Percentiles rank a stretch among this genome's conserved stretches.
Evolutionary conservation across 2,329 filamentous ascomycete species (phyloP).

Genomic region (Endocalyx cinctus): DNA sequence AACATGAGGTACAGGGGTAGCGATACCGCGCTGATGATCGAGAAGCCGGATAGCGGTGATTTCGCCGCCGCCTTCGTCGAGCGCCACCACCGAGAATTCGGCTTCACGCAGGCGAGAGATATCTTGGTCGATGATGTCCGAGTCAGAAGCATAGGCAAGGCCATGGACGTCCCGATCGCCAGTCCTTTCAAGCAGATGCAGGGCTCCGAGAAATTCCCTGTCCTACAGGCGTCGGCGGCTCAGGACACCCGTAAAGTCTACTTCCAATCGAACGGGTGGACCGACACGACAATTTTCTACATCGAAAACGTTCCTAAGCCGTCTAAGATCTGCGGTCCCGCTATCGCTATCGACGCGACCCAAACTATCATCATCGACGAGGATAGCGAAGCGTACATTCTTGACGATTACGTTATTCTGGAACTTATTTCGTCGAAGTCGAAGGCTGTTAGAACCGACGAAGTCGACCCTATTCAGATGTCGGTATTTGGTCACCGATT

Average conservation of each 20-base stretch:
- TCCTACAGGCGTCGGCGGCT: slow-evolving; percentile 1
- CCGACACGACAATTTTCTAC: slow-evolving; percentile 12
- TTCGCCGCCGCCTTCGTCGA: slow-evolving; percentile 31
- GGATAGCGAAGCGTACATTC: slow-evolving; percentile 21
- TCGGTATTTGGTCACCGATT: slow-evolving; percentile 76
- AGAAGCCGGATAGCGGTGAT: slow-evolving; percentile 23
- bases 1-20: slow-evolving; percentile 40
- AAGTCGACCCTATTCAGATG: slow-evolving; percentile 68
- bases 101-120: slow-evolving; percentile 32
- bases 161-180: slow-evolving; percentile 6
- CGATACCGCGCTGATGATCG: slow-evolving; percentile 39
- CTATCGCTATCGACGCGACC: slow-evolving; percentile 2
- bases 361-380: slow-evolving; percentile 8
- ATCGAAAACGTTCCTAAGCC: slow-evolving; percentile 6
- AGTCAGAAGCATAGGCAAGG: slow-evolving; percentile 33
- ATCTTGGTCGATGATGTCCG: slow-evolving; percentile 40
- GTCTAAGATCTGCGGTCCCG: slow-evolving; percentile 6
- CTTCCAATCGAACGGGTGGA: slow-evolving; percentile 14
- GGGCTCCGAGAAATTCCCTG: slow-evolving; percentile 4
- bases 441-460: slow-evolving; percentile 50
- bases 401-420: slow-evolving; percentile 32
- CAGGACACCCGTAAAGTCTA: slow-evolving; percentile 14
- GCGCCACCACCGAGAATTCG: slow-evolving; percentile 37
- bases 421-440: slow-evolving; percentile 47
- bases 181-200: slow-evolving; percentile 7